Evolutionary conservation across 345 rosid genomes (phyloP), one percentile per base, ranked within the genome.

Genomic region (Arabis hirsuta): DNA sequence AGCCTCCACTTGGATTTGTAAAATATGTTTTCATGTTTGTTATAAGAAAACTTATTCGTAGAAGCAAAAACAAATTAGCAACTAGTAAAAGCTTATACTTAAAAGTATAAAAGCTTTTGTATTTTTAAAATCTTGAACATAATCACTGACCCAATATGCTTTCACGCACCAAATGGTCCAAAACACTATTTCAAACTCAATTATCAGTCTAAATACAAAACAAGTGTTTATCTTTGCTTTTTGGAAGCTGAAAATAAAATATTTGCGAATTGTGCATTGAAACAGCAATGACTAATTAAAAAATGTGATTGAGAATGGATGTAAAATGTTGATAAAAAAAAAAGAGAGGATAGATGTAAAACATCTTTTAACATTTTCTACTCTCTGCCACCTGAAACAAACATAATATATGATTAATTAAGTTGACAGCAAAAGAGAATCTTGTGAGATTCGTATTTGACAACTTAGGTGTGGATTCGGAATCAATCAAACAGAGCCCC

Each of bases 401-500:
- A 73, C 72, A 56, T 65, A 48, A 3, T 2, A 62, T 71, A 54
- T 13, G 26, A 42, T 72, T 16, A 29, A 42, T 71, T 3, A 38
- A 55, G 39, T 53, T 44, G 55, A 63, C 69, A 72, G 14, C 5
- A 13, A 44, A 47, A 55, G 52, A 66, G 78, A 66, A 66, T 65
- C 67, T 65, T 4, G 20, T 50, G 24, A 64, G 77, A 73, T 73
- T 73, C 71, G 31, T 45, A 39, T 73, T 55, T 55, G 76, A 73
- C 57, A 73, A 26, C 58, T 38, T 66, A 19, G 61, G 67, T 65
- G 55, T 65, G 78, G 72, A 73, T 66, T 51, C 60, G 54, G 45
- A 65, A 66, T 58, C 72, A 65, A 66, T 50, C 67, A 73, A 47
- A 47, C 36, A 65, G 32, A 73, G 71, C 46, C 45, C 47, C 9